Percentiles rank a stretch among this genome's conserved stretches.
phyloP scores from a whole-genome alignment of 768 basidiomycete species.

The Candolleomyces aberdarensis region DNA sequence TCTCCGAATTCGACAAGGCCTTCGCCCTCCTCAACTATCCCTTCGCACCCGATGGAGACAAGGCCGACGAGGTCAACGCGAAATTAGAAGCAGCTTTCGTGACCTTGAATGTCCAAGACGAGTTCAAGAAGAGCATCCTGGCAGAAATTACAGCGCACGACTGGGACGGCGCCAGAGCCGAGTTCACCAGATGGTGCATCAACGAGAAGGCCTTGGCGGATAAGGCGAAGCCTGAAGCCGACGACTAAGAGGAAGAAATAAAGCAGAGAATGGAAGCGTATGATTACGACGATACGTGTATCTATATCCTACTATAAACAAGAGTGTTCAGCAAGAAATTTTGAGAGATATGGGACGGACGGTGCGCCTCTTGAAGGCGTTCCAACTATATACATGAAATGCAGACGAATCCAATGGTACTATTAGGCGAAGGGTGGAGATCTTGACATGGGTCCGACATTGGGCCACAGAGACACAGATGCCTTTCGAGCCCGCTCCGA shows the following conservation, averaged over 20 bases:
- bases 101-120: not conserved
- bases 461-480: no score
- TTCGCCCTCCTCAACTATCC: conserved; percentile 17
- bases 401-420: no score
- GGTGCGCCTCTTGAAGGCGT: no score
- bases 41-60: not conserved
- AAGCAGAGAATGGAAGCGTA: not conserved
- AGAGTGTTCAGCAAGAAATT: no score
- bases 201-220: not conserved
- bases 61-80: not conserved
- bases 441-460: no score
- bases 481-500: no score
- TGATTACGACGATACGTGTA: no score
- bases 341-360: no score
- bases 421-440: no score
- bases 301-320: no score
- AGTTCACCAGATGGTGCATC: conserved; percentile 1
- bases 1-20: conserved; percentile 15
- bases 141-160: not conserved
- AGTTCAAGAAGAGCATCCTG: not conserved
- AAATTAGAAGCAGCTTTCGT: not conserved
- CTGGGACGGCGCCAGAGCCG: conserved; percentile 1
- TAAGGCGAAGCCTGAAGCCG: not conserved
- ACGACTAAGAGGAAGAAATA: no score
- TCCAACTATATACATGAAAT: no score